Base-by-base conservation (phyloP, 2,329 filamentous ascomycete genomes). In the Fusarium floridanum region DNA sequence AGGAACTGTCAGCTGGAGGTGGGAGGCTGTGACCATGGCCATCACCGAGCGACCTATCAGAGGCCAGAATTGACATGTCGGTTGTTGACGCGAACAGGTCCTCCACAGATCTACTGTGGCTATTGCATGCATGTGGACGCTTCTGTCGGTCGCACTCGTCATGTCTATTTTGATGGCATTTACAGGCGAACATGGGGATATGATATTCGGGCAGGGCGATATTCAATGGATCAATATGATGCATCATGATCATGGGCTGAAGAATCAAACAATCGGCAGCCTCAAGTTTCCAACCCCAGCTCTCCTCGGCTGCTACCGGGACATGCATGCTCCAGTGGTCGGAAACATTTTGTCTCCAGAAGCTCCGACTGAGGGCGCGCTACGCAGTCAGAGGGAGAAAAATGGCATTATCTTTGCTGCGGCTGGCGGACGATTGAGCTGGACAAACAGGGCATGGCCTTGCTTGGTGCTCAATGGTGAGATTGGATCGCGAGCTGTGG, bases 41-140 rank as follows among this genome's bases (percentile, higher is more conserved):
- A 66, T 70, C 27, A 16, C 72, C 64, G 66, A 77, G 64, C 59
- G 61, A n/a, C 77, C 77, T 76, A 79, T 78, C 74, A 77, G 69
- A 60, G 64, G 27, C n/a, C 55, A 69, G 67, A 70, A 63, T 74
- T 66, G 68, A 62, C 45, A 67, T 72, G 50, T 73, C 16, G 66
- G 62, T 56, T 66, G 60, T 72, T 76, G 73, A 68, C 72, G 66
- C 67, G 77, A 77, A 75, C 68, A 64, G 69, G 71, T 65, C 71
- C 67, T 69, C 53, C 67, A 62, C 50, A 66, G 71, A 78, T 78
- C 71, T 39, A 66, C 48, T 55, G 53, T 64, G 64, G 62, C 68
- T 70, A 70, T 74, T 76, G 65, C 72, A 70, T 74, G 67, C 74
- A 72, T 71, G 67, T 64, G 70, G 62, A 69, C 65, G 53, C 41